Evolutionary conservation across 768 basidiomycete species (phyloP), one percentile per base, ranked within the genome.

Genomic region (Kwoniella mangroviensis): DNA sequence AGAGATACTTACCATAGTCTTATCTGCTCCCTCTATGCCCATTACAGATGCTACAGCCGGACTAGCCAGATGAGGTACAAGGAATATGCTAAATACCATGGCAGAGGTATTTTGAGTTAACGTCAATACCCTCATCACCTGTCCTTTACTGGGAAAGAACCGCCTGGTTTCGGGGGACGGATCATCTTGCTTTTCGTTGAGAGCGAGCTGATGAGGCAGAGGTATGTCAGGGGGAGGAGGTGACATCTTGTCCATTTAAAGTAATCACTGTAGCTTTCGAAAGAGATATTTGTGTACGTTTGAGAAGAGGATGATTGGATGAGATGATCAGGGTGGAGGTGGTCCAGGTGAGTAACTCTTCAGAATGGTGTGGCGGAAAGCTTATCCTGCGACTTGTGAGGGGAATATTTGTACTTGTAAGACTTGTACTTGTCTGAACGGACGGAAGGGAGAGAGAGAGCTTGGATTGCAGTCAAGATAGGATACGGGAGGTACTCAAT

Each of bases 61-160:
- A 2, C 92, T 90, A 0, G 89, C 86, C 13, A 95, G 85, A 77
- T 95, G 93, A n/a, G 94, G 86, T 24, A 89, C 82, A 3, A 93
- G 84, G 76, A 94, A 94, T 0, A 89, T 89, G 11, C 88, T 85
- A 49, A 94, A 89, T 77, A 94, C 91, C 9, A 93, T 90, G 2
- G 91, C 86, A 0, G 91, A 88, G 7, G 86, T 86, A 83, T 93
- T 91, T 0, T 90, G 85, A 13, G 90, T 78, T 49, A 82, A 87
- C 7, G 88, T 90, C 49, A 93, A 79, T 21, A 80, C 69, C 6
- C 75, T 62, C 2, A 85, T 65, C 34, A 79, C 11, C 28, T 82
- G 86, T 17, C 41, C 56, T 49, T 21, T 57, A 11, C 24, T 28
- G 21, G 21, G 26, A 52, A 24, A 4, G 7, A 52, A 66, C 28